Conservation (phyloP, 2,329 filamentous ascomycete species). For the Neonectria ditissima region DNA sequence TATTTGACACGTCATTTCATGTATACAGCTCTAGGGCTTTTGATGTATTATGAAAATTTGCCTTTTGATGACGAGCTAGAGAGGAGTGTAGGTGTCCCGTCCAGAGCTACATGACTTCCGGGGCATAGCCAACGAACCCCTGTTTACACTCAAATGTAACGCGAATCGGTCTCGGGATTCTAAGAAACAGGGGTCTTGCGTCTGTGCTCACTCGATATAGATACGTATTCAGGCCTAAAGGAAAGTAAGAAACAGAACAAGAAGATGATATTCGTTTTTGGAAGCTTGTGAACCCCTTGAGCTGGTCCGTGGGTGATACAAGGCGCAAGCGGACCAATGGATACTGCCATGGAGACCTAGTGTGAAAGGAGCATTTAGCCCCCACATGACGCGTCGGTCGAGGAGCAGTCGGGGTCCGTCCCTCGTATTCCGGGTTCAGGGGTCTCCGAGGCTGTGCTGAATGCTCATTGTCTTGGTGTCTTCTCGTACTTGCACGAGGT, state of each 20-base stretch:
- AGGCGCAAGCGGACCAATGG: not conserved
- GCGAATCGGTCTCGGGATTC: not conserved
- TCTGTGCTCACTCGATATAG: not conserved
- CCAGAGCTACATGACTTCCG: not conserved
- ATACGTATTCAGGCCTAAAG: not conserved
- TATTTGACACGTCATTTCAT: not conserved
- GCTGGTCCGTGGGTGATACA: not conserved
- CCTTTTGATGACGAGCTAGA: not conserved
- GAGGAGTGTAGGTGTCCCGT: not conserved
- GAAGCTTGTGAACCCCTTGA: not conserved
- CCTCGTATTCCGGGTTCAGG: not conserved
- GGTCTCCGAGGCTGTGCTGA: slow-evolving; percentile 1
- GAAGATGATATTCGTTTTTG: not conserved
- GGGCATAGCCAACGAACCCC: not conserved
- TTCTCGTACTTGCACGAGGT: not conserved
- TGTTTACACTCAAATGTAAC: not conserved
- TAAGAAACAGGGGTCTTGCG: not conserved
- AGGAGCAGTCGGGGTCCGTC: not conserved
- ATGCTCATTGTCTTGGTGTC: not conserved
- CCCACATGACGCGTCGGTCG: not conserved
- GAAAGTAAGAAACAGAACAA: not conserved
- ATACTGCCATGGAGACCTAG: not conserved
- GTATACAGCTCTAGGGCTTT: not conserved
- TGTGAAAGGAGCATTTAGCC: not conserved
- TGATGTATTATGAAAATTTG: not conserved